Percentiles rank a stretch among this genome's conserved stretches.
phyloP scores from a whole-genome alignment of 1,139 yeast species.

The Suhomyces panamericanus region DNA sequence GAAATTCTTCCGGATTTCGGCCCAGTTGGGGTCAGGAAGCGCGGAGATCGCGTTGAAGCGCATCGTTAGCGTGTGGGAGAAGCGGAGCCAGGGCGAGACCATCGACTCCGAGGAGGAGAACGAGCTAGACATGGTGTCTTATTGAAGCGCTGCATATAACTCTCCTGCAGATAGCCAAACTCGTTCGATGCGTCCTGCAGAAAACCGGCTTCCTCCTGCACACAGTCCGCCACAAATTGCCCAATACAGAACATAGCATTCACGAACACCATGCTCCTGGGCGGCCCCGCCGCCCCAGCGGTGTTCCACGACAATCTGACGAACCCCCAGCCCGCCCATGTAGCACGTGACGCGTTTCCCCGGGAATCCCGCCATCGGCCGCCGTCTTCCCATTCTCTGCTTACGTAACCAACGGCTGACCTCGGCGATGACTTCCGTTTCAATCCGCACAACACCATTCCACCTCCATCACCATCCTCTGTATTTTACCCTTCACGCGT shows the following conservation, averaged over 20 bases:
- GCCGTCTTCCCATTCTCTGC: neutral
- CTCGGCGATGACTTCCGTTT: slow-evolving; percentile 11
- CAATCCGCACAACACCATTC: neutral
- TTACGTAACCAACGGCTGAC: slow-evolving; percentile 4
- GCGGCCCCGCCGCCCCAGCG: neutral
- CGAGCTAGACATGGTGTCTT: slow-evolving; percentile 22
- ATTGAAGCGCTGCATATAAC: neutral
- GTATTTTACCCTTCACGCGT: neutral
- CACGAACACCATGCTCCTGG: neutral
- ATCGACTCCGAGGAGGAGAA: slow-evolving; percentile 22
- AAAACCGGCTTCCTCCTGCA: neutral
- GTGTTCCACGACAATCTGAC: neutral
- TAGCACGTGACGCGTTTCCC: neutral
- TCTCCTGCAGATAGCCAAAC: neutral
- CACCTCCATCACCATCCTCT: neutral
- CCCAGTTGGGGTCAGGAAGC: slow-evolving; percentile 21
- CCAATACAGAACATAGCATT: neutral
- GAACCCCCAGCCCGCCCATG: neutral
- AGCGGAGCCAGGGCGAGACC: slow-evolving; percentile 17
- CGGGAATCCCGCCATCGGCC: neutral
- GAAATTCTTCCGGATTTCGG: slow-evolving; percentile 16
- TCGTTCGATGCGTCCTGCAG: neutral
- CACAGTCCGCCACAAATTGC: slow-evolving; percentile 1
- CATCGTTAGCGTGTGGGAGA: slow-evolving; percentile 18
- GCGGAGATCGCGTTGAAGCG: slow-evolving; percentile 19